These are phyloP conservation scores for Actinidia arguta DNA, from an alignment of 179 eudicot genomes.

Conservation along the genomic window DNA sequence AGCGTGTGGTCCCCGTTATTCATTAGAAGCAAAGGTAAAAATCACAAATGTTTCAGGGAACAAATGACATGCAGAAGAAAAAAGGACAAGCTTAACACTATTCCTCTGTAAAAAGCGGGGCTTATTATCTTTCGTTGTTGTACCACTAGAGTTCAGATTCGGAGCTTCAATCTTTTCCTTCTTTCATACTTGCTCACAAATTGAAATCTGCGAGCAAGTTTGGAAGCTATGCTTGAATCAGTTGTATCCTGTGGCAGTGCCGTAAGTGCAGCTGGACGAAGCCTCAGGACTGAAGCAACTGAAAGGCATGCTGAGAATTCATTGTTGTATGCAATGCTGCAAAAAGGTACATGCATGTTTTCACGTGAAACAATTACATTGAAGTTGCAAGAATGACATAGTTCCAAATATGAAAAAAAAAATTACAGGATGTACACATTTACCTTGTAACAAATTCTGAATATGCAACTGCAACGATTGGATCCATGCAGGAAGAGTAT, in stretches of 20 bases:
- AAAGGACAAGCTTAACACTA: slow-evolving; percentile 19
- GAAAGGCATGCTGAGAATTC: slow-evolving; percentile 83
- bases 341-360: slow-evolving; percentile 3
- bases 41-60: background rate
- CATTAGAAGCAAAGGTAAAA: background rate
- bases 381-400: background rate
- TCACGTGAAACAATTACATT: background rate
- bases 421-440: slow-evolving; percentile 9
- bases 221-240: slow-evolving; percentile 52
- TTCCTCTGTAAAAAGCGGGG: slow-evolving; percentile 16
- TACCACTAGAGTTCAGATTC: slow-evolving; percentile 17
- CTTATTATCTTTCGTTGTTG: slow-evolving; percentile 22
- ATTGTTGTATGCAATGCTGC: slow-evolving; percentile 74
- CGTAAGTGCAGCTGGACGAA: slow-evolving; percentile 70
- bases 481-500: slow-evolving; percentile 91
- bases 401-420: background rate
- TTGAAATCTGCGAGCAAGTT: slow-evolving; percentile 62
- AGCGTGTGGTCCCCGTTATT: background rate
- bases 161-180: slow-evolving; percentile 29
- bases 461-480: slow-evolving; percentile 66
- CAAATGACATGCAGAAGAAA: background rate
- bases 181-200: slow-evolving; percentile 44
- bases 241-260: slow-evolving; percentile 56
- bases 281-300: slow-evolving; percentile 71
- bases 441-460: slow-evolving; percentile 78